phyloP scores from a whole-genome alignment of 495 filamentous ascomycete genomes.

The Aspergillus funiculosus region DNA sequence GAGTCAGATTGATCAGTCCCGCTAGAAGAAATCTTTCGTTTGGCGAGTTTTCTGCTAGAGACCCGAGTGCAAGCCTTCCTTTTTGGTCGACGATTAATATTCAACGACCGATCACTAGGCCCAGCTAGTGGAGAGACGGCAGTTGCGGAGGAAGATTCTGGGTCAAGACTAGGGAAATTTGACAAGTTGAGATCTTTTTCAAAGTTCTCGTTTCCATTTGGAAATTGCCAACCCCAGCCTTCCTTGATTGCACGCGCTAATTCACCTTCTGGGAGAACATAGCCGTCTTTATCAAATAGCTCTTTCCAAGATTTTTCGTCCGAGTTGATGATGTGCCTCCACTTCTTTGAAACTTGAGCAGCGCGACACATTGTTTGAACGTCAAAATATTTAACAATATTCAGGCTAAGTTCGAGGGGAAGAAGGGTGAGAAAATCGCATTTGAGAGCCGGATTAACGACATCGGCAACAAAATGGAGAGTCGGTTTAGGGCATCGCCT shows the following conservation, averaged over 20 bases:
- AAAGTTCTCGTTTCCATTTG: slow-evolving; percentile 63
- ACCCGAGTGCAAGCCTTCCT: slow-evolving; percentile 47
- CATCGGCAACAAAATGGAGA: slow-evolving; percentile 82
- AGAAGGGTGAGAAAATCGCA: slow-evolving; percentile 84
- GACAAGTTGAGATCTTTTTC: slow-evolving; percentile 70
- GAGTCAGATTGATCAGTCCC: slow-evolving; percentile 33
- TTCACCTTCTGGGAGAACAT: slow-evolving; percentile 71
- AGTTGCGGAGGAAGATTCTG: slow-evolving; percentile 34
- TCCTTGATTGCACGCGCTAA: slow-evolving; percentile 78
- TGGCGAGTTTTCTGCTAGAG: slow-evolving; percentile 47
- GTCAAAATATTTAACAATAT: slow-evolving; percentile 83
- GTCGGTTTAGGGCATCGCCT: slow-evolving; percentile 84
- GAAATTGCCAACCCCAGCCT: slow-evolving; percentile 99
- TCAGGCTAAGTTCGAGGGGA: slow-evolving; percentile 78
- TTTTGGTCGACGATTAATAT: slow-evolving; percentile 41
- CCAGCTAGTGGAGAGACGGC: slow-evolving; percentile 21
- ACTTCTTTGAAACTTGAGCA: slow-evolving; percentile 89
- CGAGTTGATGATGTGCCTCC: slow-evolving; percentile 81
- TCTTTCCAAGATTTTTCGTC: slow-evolving; percentile 97
- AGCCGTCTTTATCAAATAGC: slow-evolving; percentile 79
- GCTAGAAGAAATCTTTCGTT: slow-evolving; percentile 49
- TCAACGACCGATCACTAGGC: slow-evolving; percentile 25
- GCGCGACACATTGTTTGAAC: slow-evolving; percentile 82
- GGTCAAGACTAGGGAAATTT: slow-evolving; percentile 40
- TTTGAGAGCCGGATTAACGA: slow-evolving; percentile 94